Conservation (phyloP, 352 stramenopile genomes). For the Thraustotheca clavata region DNA sequence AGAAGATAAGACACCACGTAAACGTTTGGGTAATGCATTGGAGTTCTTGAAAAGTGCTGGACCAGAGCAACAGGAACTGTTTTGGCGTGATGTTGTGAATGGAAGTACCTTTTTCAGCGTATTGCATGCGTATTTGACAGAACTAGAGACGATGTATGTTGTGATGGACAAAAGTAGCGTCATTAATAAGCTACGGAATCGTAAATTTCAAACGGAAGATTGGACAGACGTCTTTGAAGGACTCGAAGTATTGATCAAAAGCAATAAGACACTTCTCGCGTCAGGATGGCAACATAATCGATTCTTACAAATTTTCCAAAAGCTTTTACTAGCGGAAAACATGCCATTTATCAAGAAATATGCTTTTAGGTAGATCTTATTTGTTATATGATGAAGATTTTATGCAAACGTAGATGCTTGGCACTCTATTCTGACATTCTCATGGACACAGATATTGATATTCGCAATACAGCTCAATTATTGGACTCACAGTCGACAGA, state of each 20-base stretch:
- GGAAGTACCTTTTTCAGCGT: slow-evolving; percentile 64
- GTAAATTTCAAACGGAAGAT: slow-evolving; percentile 80
- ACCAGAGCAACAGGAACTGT: slow-evolving; percentile 39
- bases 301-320: slow-evolving; percentile 74
- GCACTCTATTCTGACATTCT: slow-evolving; percentile 62
- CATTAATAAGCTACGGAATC: slow-evolving; percentile 64
- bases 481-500: slow-evolving; percentile 23
- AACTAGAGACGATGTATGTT: slow-evolving; percentile 73
- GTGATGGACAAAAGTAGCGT: slow-evolving; percentile 60
- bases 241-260: slow-evolving; percentile 69
- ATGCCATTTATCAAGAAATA: slow-evolving; percentile 87
- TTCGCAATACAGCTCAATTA: slow-evolving; percentile 60
- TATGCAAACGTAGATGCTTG: slow-evolving; percentile 32
- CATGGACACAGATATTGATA: slow-evolving; percentile 29
- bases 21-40: slow-evolving; percentile 71
- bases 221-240: slow-evolving; percentile 86
- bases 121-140: slow-evolving; percentile 69
- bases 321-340: slow-evolving; percentile 79
- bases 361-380: slow-evolving; percentile 41
- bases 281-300: slow-evolving; percentile 78
- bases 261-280: slow-evolving; percentile 53
- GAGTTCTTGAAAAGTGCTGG: slow-evolving; percentile 71
- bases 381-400: neutral
- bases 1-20: slow-evolving; percentile 66
- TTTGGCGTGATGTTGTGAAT: slow-evolving; percentile 68